Evolutionary conservation across 495 filamentous ascomycete genomes (phyloP), one percentile per base, ranked within the genome.

Genomic region (Rhizodiscina lignyota): DNA sequence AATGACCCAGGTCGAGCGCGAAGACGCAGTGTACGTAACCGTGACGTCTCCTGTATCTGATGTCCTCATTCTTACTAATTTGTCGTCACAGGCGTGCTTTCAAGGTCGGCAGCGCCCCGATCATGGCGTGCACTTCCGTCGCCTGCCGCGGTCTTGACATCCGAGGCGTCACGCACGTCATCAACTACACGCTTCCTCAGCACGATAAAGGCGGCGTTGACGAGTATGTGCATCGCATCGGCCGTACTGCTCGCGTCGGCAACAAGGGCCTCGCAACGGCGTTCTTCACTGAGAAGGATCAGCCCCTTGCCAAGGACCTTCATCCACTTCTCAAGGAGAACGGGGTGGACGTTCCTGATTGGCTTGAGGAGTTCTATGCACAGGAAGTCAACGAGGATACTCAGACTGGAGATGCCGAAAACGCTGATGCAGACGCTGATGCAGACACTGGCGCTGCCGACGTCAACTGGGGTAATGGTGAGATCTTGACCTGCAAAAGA

Each of bases 161-260:
- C 17, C 68, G 67, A 34, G 80, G 86, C 37, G 73, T 94, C 3
- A 72, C 77, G 66, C 82, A 93, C 44, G 77, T 97, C 38, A 75
- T 97, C 64, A 96, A 97, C 56, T 94, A 72, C 44, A 84, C 94
- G 32, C 63, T 96, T 2, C 89, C 87, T 0, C 63, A 57, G 16
- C 44, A 53, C 3, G 49, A 61, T 2, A 61, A 83, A 43, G 85
- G 83, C n/a, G 89, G 87, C 3, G 94, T 96, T 30, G 69, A 81
- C 34, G 89, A 96, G 47, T 96, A 97, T 47, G 68, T 79, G 37
- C 89, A 97, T 47, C 81, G 89, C 24, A 97, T 96, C 53, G 87
- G 89, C 32, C 85, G 89, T 38, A 97, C 89, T 42, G 89, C 80
- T 31, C 82, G 89, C 34, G 94, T 94, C 50, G 89, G 89, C 4